phyloP scores from a whole-genome alignment of 169 alveolate genomes.

The Cryptosporidium baileyi region DNA sequence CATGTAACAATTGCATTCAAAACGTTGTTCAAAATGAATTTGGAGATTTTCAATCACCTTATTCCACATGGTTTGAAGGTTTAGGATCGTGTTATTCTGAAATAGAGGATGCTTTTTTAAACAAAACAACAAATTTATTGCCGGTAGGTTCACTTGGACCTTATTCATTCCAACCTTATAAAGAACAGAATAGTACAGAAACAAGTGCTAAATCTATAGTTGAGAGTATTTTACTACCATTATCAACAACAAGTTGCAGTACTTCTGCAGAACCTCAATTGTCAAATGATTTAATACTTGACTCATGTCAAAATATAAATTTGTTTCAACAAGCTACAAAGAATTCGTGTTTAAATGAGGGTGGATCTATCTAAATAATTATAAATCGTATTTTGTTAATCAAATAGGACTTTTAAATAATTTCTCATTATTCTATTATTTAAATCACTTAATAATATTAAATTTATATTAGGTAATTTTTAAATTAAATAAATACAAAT shows the following conservation, averaged over 20 bases:
- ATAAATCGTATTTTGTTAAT: too few species aligned
- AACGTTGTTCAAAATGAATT: constrained; percentile 7
- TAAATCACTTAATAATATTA: too few species aligned
- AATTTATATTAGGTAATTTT: too few species aligned
- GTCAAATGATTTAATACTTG: constrained; percentile 44
- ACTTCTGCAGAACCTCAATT: constrained; percentile 63
- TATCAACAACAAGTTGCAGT: constrained; percentile 54
- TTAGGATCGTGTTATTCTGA: constrained; percentile 55
- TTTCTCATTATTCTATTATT: too few species aligned
- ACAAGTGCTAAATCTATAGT: constrained; percentile 34
- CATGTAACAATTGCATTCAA: constrained; percentile 21
- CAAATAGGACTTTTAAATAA: too few species aligned
- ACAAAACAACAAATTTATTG: constrained; percentile 11
- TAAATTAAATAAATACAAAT: too few species aligned
- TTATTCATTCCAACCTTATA: constrained; percentile 57
- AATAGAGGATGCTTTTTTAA: constrained; percentile 51
- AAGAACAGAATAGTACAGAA: background rate
- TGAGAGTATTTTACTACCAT: constrained; percentile 38
- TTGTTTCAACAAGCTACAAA: background rate
- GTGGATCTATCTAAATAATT: too few species aligned
- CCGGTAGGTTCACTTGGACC: constrained; percentile 68
- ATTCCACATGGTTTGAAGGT: constrained; percentile 57
- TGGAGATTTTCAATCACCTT: constrained; percentile 33
- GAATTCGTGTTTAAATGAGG: background rate
- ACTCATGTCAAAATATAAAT: constrained; percentile 23